phyloP scores from a whole-genome alignment of 2,329 filamentous ascomycete genomes.

The Blastomyces emzantsi region DNA sequence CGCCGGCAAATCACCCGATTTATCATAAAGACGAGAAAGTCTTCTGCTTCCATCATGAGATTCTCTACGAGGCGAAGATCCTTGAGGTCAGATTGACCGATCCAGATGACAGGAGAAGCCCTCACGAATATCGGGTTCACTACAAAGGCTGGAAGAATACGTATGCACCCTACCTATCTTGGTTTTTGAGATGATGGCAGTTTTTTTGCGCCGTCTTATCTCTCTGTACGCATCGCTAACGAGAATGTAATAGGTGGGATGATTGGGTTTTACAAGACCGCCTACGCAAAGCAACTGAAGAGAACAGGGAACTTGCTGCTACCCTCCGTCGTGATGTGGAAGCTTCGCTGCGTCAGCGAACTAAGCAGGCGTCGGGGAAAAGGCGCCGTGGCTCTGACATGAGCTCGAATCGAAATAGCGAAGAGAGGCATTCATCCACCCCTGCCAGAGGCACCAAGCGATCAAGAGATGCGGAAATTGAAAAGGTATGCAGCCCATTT shows the following conservation, averaged over 20 bases:
- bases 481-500: constrained; percentile 31
- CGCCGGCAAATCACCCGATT: constrained; percentile 43
- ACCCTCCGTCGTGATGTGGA: constrained; percentile 38
- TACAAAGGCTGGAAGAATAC: constrained; percentile 99
- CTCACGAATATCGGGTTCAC: constrained; percentile 84
- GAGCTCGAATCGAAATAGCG: constrained; percentile 37
- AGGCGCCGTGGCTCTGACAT: constrained; percentile 36
- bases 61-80: constrained; percentile 96
- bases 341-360: constrained; percentile 28
- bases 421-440: constrained; percentile 38
- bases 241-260: constrained; percentile 60
- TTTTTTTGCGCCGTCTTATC: neutral
- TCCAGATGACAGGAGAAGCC: constrained; percentile 57
- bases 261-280: constrained; percentile 95
- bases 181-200: neutral
- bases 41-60: constrained; percentile 92
- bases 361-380: constrained; percentile 30
- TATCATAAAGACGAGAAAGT: constrained; percentile 78
- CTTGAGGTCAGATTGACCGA: constrained; percentile 63
- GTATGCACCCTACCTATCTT: constrained; percentile 35
- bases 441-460: constrained; percentile 38
- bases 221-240: neutral
- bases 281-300: constrained; percentile 85
- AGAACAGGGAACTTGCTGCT: constrained; percentile 79
- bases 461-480: constrained; percentile 39